These are phyloP conservation scores for Cercospora sp. DNA, from an alignment of 2,329 filamentous ascomycete genomes.

Conservation along the genomic window DNA sequence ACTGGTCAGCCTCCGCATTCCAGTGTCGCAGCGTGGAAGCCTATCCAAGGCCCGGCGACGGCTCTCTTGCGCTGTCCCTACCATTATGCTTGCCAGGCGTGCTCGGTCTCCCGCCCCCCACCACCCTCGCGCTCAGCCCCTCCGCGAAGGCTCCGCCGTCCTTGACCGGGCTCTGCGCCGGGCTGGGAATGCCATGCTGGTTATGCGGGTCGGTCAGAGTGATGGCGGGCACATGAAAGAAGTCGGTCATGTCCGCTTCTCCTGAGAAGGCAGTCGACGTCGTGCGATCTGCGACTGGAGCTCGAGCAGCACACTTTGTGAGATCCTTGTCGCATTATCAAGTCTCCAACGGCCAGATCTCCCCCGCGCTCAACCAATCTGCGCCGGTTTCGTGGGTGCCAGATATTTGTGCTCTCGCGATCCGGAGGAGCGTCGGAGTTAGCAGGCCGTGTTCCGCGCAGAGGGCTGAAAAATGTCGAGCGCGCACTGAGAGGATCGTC, in stretches of 20 bases:
- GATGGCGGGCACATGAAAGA: conserved; percentile 36
- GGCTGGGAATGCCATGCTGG: conserved; percentile 36
- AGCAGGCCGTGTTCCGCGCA: neutral
- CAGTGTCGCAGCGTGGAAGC: neutral
- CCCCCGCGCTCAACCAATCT: conserved; percentile 10
- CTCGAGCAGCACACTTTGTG: conserved; percentile 6
- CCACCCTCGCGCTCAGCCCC: conserved; percentile 14
- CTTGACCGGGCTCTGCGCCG: conserved; percentile 29
- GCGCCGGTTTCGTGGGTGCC: conserved; percentile 7
- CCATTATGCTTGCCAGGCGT: conserved; percentile 17
- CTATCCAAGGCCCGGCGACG: conserved; percentile 12
- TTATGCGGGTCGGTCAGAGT: conserved; percentile 47
- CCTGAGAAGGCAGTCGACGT: neutral
- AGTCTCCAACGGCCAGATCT: neutral
- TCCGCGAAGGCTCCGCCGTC: conserved; percentile 13
- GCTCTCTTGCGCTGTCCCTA: conserved; percentile 1
- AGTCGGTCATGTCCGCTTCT: conserved; percentile 10
- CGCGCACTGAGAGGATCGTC: neutral
- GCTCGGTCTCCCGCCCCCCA: conserved; percentile 15
- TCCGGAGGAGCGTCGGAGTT: neutral
- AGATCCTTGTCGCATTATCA: conserved; percentile 13
- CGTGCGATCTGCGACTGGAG: neutral
- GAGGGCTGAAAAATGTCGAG: neutral
- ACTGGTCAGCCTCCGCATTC: conserved; percentile 19
- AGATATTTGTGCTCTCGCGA: neutral